Evolutionary conservation across 768 basidiomycete species (phyloP).

Genomic region (Agaricus bisporus): DNA sequence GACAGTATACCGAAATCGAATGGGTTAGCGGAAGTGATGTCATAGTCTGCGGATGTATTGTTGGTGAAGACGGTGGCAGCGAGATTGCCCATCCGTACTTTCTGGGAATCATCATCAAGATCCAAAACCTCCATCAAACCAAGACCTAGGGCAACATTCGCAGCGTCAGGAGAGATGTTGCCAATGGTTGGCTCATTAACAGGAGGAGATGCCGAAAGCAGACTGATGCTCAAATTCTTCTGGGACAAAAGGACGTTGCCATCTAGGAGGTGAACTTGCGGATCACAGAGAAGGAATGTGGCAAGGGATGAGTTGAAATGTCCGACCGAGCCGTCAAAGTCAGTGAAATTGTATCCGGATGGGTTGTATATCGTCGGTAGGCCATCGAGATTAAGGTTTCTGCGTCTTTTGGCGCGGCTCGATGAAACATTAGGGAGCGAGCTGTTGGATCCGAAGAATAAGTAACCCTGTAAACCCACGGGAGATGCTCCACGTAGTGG

Average conservation of each 20-base stretch:
- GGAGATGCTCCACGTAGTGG: not conserved
- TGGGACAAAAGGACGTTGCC: not conserved
- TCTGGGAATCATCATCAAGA: not conserved
- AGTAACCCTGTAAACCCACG: not conserved
- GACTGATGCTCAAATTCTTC: not conserved
- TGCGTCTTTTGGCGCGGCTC: too few species aligned
- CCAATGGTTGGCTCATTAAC: not conserved
- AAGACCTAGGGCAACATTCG: not conserved
- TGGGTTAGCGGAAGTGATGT: not conserved
- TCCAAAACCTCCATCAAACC: not conserved
- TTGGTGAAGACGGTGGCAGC: not conserved
- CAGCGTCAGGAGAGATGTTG: not conserved
- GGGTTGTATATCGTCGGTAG: not conserved
- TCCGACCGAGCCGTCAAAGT: not conserved
- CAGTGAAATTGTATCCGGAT: not conserved
- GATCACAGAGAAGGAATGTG: slow-evolving; percentile 1
- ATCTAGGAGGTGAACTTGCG: not conserved
- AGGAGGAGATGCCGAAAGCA: not conserved
- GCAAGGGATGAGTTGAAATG: not conserved
- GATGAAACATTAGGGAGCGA: not conserved
- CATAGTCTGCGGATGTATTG: not conserved
- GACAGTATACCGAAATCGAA: slow-evolving; percentile 1
- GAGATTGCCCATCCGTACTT: not conserved
- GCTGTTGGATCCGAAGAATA: slow-evolving; percentile 3
- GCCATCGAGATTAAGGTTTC: not conserved